Base-by-base conservation (phyloP, 768 basidiomycete genomes). In the Ephemerocybe angulata region DNA sequence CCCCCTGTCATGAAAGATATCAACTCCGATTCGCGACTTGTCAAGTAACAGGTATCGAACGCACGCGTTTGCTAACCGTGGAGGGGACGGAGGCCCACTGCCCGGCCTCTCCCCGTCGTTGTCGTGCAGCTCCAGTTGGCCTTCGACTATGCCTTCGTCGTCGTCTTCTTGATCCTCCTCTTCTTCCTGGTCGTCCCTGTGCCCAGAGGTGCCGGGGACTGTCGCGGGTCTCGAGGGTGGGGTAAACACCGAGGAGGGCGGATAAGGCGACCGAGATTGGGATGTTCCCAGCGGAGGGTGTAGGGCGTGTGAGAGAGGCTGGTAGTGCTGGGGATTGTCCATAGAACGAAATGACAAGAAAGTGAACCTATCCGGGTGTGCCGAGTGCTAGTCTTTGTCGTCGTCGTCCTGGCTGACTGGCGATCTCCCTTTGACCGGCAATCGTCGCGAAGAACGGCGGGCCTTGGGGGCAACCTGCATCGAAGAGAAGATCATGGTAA, bases 251-350 rank as follows among this genome's bases (percentile, higher is more conserved):
- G 66, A 25, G 27, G 58, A 50, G 55, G 69, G 33, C 62, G 67
- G 60, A 38, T 64, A 59, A n/a, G 41, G 59, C 46, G 62, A 54
- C 53, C 63, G 62, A 70, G 50, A 31, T 56, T 61, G 70, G 50
- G 55, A 66, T 28, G 67, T 64, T 50, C 67, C 70, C 65, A 67
- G 72, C 58, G 82, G 85, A 0, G 84, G 85, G 66, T 87, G 75
- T 35, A 90, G 76, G 40, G 88, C 88, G 74, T 88, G 85, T 53
- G 88, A 90, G 62, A 90, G 78, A 25, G 88, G 86, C 58, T 88
- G 87, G 72, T 90, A 88, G 58, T 86, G 86, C 66, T 89, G 87
- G 53, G 86, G 86, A 67, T 87, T 87, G 71, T 88, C 78, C 80
- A 82, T 82, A 35, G 47, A 49, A 30, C 28, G 33, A 35, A 52